phyloP scores from a whole-genome alignment of 805 yeast species.

The Starmerella khaoyaiensis region DNA sequence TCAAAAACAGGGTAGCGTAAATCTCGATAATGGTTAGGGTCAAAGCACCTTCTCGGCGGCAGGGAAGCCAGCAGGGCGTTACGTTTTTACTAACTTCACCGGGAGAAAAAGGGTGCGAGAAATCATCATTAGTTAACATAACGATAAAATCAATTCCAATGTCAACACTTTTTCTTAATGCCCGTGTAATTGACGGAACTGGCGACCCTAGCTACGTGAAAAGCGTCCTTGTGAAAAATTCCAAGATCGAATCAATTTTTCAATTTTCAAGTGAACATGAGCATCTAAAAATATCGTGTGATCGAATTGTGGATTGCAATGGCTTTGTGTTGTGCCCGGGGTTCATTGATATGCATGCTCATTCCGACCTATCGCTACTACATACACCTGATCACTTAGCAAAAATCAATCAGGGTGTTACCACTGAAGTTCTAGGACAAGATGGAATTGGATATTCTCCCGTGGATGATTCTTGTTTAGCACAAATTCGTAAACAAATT shows the following conservation, averaged over 20 bases:
- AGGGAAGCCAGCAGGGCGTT: no score
- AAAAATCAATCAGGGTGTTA: conserved; percentile 16
- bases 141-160: no score
- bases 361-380: conserved; percentile 13
- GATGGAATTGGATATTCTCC: conserved; percentile 18
- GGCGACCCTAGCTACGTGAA: conserved; percentile 5
- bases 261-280: background rate
- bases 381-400: conserved; percentile 16
- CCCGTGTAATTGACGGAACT: conserved; percentile 10
- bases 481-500: conserved; percentile 13
- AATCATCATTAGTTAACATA: no score
- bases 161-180: conserved; percentile 7
- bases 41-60: no score
- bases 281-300: background rate
- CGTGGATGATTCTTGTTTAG: conserved; percentile 10
- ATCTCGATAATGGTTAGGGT: no score
- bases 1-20: no score
- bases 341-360: conserved; percentile 18
- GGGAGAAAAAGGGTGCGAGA: no score
- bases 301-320: conserved; percentile 8
- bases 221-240: conserved; percentile 6
- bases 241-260: conserved; percentile 4
- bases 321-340: conserved; percentile 13
- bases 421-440: conserved; percentile 18
- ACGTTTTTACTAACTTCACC: no score